phyloP scores from a whole-genome alignment of 495 filamentous ascomycete species.

The Penicillium silybi region DNA sequence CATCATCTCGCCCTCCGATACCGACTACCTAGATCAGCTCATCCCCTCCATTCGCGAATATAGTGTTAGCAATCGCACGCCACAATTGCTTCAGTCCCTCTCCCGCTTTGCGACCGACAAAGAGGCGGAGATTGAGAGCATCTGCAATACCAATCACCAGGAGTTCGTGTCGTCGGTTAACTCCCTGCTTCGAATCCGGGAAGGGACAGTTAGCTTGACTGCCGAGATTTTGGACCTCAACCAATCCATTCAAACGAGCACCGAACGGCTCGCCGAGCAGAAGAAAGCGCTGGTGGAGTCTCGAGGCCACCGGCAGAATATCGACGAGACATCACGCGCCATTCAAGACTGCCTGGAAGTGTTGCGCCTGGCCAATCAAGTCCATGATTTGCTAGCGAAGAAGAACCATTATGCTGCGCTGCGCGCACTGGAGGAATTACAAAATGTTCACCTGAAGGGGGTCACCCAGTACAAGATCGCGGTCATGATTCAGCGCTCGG shows the following conservation, averaged over 20 bases:
- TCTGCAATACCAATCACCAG: slow-evolving; percentile 93
- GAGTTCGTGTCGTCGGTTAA: slow-evolving; percentile 93
- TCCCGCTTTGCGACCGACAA: slow-evolving; percentile 77
- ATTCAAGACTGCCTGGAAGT: slow-evolving; percentile 90
- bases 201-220: slow-evolving; percentile 82
- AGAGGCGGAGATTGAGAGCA: slow-evolving; percentile 87
- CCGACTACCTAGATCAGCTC: slow-evolving; percentile 91
- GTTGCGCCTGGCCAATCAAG: slow-evolving; percentile 86
- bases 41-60: slow-evolving; percentile 91
- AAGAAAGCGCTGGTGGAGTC: slow-evolving; percentile 93
- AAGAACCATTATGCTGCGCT: slow-evolving; percentile 96
- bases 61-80: slow-evolving; percentile 66
- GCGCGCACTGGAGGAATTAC: slow-evolving; percentile 89
- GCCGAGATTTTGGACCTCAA: slow-evolving; percentile 90
- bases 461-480: slow-evolving; percentile 94
- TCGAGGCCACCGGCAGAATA: slow-evolving; percentile 87
- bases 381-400: slow-evolving; percentile 81
- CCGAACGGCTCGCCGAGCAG: slow-evolving; percentile 88
- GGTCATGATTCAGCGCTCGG: slow-evolving; percentile 90
- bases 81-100: slow-evolving; percentile 71
- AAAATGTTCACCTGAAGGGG: slow-evolving; percentile 92
- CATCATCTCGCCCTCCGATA: slow-evolving; percentile 83
- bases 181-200: slow-evolving; percentile 82
- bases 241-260: slow-evolving; percentile 91
- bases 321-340: slow-evolving; percentile 86